Evolutionary conservation across 1,139 yeast genomes (phyloP).

Genomic region (Nakaseomyces delphensis): DNA sequence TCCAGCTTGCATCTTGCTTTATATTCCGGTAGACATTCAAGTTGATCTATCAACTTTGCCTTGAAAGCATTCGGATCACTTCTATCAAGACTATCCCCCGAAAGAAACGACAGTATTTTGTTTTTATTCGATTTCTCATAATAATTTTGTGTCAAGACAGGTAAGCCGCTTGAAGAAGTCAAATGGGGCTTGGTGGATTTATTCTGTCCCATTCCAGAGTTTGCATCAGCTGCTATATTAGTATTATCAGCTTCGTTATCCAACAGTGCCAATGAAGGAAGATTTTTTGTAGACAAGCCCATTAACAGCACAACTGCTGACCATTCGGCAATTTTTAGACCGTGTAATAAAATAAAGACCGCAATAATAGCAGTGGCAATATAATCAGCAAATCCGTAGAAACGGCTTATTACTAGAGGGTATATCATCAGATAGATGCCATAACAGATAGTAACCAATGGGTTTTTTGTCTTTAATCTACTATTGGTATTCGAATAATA

Average conservation of each 20-base stretch:
- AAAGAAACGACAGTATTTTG: constrained; percentile 15
- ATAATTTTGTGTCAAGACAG: constrained; percentile 6
- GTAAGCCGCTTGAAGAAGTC: constrained; percentile 12
- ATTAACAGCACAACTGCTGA: constrained; percentile 28
- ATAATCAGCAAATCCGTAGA: constrained; percentile 24
- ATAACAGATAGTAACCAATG: constrained; percentile 28
- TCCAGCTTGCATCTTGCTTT: constrained; percentile 37
- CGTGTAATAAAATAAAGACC: constrained; percentile 26
- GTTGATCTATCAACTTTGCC: constrained; percentile 35
- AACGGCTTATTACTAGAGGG: constrained; percentile 20
- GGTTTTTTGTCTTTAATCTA: constrained; percentile 29
- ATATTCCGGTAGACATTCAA: constrained; percentile 43
- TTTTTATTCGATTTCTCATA: constrained; percentile 41
- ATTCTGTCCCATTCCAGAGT: constrained; percentile 3
- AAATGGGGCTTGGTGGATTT: constrained; percentile 4
- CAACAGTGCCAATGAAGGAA: constrained; percentile 20
- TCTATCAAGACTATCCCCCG: background rate
- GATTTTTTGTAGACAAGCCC: constrained; percentile 28
- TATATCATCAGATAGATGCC: constrained; percentile 22
- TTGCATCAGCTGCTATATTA: constrained; percentile 6
- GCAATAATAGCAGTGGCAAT: constrained; percentile 27
- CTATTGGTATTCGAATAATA: constrained; percentile 28
- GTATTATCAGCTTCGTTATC: constrained; percentile 10
- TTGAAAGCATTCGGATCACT: constrained; percentile 35
- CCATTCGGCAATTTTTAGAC: constrained; percentile 30